These are phyloP conservation scores for Barbarea vulgaris DNA, from an alignment of 345 rosid genomes.

Conservation along the genomic window DNA sequence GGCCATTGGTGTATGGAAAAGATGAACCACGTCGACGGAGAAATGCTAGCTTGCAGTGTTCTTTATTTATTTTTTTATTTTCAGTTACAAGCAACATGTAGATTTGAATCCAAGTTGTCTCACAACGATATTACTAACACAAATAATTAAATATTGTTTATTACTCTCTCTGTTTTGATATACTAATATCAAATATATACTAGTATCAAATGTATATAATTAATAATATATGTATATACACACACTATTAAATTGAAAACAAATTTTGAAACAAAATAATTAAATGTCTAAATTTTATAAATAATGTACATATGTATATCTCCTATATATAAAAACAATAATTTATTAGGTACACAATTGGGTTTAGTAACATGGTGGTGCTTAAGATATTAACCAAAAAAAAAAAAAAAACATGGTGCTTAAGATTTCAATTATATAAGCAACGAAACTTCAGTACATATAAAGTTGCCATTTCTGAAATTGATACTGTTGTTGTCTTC, in stretches of 20 bases:
- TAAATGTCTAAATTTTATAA: neutral
- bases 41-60: neutral
- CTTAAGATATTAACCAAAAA: neutral
- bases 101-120: neutral
- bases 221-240: too few species aligned
- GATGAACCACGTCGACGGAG: conserved; percentile 30
- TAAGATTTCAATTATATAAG: conserved; percentile 25
- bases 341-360: neutral
- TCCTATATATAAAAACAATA: neutral
- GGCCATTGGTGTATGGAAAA: conserved; percentile 25
- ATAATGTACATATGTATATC: neutral
- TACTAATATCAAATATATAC: too few species aligned
- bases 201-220: too few species aligned
- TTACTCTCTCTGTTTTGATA: too few species aligned
- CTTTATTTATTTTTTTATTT: neutral
- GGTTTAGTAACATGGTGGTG: too few species aligned
- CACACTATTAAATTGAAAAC: too few species aligned
- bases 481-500: neutral
- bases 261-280: neutral
- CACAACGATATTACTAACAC: neutral
- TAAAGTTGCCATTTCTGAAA: neutral
- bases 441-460: neutral
- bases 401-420: too few species aligned
- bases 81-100: neutral
- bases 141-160: too few species aligned